Conservation (phyloP, 106 monocot species). For the Phalaenopsis equestris region DNA sequence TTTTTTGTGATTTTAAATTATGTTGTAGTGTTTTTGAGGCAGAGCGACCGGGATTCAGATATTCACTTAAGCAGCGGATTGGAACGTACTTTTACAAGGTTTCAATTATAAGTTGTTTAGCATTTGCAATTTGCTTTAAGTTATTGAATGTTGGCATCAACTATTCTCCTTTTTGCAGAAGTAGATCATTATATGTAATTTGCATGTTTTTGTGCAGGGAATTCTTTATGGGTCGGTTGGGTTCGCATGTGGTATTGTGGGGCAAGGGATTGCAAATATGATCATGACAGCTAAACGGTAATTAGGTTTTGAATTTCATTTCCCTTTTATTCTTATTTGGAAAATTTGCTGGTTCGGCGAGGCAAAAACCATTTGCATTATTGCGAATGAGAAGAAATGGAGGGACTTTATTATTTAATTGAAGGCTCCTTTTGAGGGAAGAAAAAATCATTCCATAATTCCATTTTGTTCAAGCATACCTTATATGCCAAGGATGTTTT, state of each 20-base stretch:
- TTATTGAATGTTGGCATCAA: neutral
- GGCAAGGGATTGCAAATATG: conserved; percentile 93
- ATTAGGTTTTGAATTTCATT: neutral
- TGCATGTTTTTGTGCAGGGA: conserved; percentile 33
- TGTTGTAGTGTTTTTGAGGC: conserved; percentile 84
- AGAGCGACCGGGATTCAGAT: conserved; percentile 83
- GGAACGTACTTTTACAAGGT: conserved; percentile 88
- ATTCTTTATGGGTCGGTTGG: conserved; percentile 70
- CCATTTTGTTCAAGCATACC: neutral
- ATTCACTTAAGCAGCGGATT: conserved; percentile 62
- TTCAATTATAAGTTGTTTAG: neutral
- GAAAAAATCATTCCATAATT: neutral
- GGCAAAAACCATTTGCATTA: neutral
- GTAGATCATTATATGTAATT: neutral
- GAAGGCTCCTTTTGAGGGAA: neutral
- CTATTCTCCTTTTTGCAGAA: neutral
- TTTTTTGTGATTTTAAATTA: neutral
- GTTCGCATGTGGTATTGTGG: conserved; percentile 74
- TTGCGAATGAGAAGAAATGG: neutral
- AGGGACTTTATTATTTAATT: neutral
- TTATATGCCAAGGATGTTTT: neutral
- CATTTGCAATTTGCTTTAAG: neutral
- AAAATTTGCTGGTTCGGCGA: too few species aligned
- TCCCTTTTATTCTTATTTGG: neutral
- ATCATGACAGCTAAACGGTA: conserved; percentile 86